Evolutionary conservation across 1,284 basidiomycete species (phyloP), one percentile per base, ranked within the genome.

Genomic region (Cutaneotrichosporon sp.): DNA sequence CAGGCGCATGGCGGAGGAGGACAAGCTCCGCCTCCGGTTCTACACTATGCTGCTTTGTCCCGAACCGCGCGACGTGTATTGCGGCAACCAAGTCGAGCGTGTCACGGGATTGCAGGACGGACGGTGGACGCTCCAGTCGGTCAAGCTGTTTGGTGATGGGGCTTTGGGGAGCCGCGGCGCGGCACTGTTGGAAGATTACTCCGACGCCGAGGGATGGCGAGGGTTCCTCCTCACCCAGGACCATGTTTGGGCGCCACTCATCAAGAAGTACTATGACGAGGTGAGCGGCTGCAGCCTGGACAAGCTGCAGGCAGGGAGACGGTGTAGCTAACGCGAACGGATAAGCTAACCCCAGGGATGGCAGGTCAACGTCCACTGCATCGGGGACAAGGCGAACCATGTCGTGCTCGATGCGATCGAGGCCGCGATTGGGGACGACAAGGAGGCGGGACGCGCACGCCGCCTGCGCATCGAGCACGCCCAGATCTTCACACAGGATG

Each of bases 131-230:
- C 76, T 92, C n/a, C 86, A 88, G 10, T 86, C 88, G 55, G 84
- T 96, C 71, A 97, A 97, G 78, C 83, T 97, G 2, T 90, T 91
- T 73, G 85, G 87, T 10, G 62, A 73, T 87, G 90, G 91, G 52
- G 93, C 95, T 1, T 84, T 97, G 2, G 93, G 94, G 0, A 92
- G 90, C 1, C 92, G 90, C 85, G 94, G 94, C 4, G 92, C 94
- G 0, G 93, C 94, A 0, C 84, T 97, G 65, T 82, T 91, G 18
- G 85, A 89, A 49, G 91, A 92, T 14, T 97, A 97, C 75, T 84
- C 87, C 0, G 93, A 96, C 79, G 86, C 88, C 36, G 87, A 89
- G 0, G 84, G 85, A 0, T 87, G 86, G 26, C 82, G 76, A 30
- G 93, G 92, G 0, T 83, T 91, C 63, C 84, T 95, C 82, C 84